Base-by-base conservation (phyloP, 1,284 basidiomycete species). In the Ustilago lituana region DNA sequence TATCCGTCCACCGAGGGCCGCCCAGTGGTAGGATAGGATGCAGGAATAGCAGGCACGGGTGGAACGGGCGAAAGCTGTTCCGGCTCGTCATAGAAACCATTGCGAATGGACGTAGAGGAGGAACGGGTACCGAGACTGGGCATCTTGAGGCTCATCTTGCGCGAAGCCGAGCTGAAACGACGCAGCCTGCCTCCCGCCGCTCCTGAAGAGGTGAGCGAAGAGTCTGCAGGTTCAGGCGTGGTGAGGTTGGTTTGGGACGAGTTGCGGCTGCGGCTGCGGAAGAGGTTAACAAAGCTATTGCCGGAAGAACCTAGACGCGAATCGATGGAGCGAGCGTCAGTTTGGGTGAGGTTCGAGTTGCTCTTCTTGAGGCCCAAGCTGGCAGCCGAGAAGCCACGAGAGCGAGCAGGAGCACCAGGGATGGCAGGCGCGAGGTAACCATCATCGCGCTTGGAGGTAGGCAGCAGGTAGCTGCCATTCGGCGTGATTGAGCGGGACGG, bases 91-190 rank as follows among this genome's bases (percentile, higher is more conserved):
- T 60, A 61, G 11, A 60, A 22, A 23, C 32, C 49, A 48, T 27
- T 43, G 5, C 50, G 33, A 37, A 61, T 63, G 14, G 59, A 60
- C 17, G 63, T 41, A 1, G 63, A 63, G 41, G 45, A 49, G 31
- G 40, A 50, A 5, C 59, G 37, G 8, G 24, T 39, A n/a, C 43
- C 56, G 20, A 56, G 38, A 14, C 41, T 38, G 27, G 58, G 69
- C 54, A 61, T 72, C 46, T 60, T 61, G 58, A 69, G 59, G 38
- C 54, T 70, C 61, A 66, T 62, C 43, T 58, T 64, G 48, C 71
- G 52, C 12, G 62, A 57, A 19, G 56, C 51, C 3, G 55, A 48
- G 56, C 71, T 73, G 47, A 66, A 73, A 2, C 54, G 40, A 20
- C 68, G 57, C 38, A 71, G 20, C 17, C 68, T 27, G 5, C 48